Evolutionary conservation across 106 monocot species (phyloP).

Genomic region (Cymbidium sinense): DNA sequence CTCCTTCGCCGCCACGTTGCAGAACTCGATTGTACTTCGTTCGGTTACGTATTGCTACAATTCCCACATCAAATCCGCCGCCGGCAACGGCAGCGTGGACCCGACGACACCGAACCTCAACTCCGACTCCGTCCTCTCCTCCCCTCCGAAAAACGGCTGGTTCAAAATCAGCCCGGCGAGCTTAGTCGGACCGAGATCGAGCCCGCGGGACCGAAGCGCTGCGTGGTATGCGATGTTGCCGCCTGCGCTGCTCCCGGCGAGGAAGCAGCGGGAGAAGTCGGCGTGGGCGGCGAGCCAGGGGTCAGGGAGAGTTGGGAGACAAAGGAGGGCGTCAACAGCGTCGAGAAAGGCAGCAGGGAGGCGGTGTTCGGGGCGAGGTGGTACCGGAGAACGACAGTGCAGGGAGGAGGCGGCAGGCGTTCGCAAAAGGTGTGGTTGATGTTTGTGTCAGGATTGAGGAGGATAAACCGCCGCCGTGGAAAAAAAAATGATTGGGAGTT

Average conservation of each 20-base stretch:
- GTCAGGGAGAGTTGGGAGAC: constrained; percentile 4
- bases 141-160: constrained; percentile 26
- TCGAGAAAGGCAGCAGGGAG: constrained; percentile 25
- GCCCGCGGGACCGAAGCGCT: neutral
- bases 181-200: constrained; percentile 1
- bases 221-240: constrained; percentile 31
- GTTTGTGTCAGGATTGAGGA: constrained; percentile 14
- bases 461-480: constrained; percentile 39
- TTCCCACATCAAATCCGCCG: too few relatives aligned
- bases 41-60: too few relatives aligned
- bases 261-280: constrained; percentile 17
- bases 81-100: constrained; percentile 18
- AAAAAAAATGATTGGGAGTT: constrained; percentile 20
- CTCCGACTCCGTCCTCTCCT: constrained; percentile 23
- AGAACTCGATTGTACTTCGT: constrained; percentile 27
- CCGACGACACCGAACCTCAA: constrained; percentile 19
- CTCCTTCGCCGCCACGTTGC: constrained; percentile 17
- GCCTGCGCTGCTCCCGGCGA: constrained; percentile 30
- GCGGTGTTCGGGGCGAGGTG: constrained; percentile 22
- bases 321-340: constrained; percentile 9
- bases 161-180: constrained; percentile 17
- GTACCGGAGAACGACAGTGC: constrained; percentile 19
- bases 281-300: constrained; percentile 18
- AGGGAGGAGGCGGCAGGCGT: constrained; percentile 5
- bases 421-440: constrained; percentile 14